Percentiles rank a stretch among this genome's conserved stretches.
Conservation (phyloP, 2,329 filamentous ascomycete species). For the Leptographium radiaticola region DNA sequence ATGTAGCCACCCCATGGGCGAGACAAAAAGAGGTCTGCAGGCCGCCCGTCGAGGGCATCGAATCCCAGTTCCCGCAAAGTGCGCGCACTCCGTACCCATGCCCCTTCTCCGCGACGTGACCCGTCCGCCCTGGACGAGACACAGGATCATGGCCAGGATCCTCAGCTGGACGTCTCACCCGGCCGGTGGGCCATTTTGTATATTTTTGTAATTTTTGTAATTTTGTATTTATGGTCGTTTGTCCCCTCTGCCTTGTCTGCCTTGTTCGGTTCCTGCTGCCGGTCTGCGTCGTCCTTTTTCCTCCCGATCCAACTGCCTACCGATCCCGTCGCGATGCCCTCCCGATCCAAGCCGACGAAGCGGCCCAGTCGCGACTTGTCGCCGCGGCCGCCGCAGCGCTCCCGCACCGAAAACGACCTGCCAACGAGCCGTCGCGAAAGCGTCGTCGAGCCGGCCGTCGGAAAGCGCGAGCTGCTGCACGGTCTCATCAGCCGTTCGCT, state of each 20-base stretch:
- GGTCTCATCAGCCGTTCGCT: slow-evolving; percentile 15
- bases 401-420: not conserved
- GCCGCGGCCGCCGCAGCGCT: slow-evolving; percentile 4
- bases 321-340: slow-evolving; percentile 15
- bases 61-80: too few species aligned
- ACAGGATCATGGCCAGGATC: not conserved
- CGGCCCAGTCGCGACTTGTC: slow-evolving; percentile 14
- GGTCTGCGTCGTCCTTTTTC: too few species aligned
- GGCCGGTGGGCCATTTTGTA: not conserved
- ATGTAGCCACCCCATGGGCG: not conserved
- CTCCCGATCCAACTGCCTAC: too few species aligned
- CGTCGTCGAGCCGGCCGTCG: too few species aligned
- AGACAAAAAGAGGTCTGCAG: not conserved
- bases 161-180: not conserved
- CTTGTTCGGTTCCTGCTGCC: too few species aligned
- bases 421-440: slow-evolving; percentile 9
- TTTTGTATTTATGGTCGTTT: not conserved
- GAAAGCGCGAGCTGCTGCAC: slow-evolving; percentile 15
- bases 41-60: too few species aligned
- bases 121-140: not conserved
- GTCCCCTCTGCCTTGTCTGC: too few species aligned
- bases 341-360: slow-evolving; percentile 19
- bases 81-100: not conserved
- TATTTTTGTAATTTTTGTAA: not conserved
- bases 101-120: not conserved